phyloP scores from a whole-genome alignment of 2,329 filamentous ascomycete species.

The Helicocarpus griseus region DNA sequence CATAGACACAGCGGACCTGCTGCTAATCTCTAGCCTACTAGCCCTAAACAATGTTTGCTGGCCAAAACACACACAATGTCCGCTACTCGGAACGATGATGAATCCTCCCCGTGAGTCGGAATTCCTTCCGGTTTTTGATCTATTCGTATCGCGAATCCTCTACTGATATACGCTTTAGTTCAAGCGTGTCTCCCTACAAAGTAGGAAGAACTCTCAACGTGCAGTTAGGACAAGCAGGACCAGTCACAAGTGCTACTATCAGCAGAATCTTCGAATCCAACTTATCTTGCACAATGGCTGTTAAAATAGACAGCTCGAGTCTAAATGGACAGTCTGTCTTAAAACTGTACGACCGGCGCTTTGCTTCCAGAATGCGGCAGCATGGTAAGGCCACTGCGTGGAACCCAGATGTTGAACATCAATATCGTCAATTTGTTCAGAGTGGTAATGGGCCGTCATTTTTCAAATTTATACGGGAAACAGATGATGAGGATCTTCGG shows the following conservation, averaged over 20 bases:
- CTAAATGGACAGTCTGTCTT: constrained; percentile 11
- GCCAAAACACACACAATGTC: too few species aligned
- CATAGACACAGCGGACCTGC: too few species aligned
- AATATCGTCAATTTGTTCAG: constrained; percentile 13
- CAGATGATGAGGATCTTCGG: neutral
- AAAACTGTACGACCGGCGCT: constrained; percentile 16
- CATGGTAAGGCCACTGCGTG: constrained; percentile 9
- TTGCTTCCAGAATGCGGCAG: constrained; percentile 11
- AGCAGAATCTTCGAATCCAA: constrained; percentile 13
- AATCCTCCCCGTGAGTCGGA: too few species aligned
- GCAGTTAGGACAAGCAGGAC: neutral
- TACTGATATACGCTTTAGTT: too few species aligned
- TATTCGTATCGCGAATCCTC: too few species aligned
- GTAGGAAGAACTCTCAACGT: too few species aligned
- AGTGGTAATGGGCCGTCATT: constrained; percentile 9
- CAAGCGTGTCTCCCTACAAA: too few species aligned
- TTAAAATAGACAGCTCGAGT: constrained; percentile 5
- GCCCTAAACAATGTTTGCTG: too few species aligned
- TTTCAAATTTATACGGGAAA: neutral
- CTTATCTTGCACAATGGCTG: constrained; percentile 12
- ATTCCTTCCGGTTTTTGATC: too few species aligned
- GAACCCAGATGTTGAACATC: constrained; percentile 9
- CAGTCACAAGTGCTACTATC: constrained; percentile 5
- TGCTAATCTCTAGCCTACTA: too few species aligned
- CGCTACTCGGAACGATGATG: too few species aligned